Percentiles rank a stretch among this genome's conserved stretches.
Evolutionary conservation across 768 basidiomycete species (phyloP).

Genomic region (Naganishia kalamii): DNA sequence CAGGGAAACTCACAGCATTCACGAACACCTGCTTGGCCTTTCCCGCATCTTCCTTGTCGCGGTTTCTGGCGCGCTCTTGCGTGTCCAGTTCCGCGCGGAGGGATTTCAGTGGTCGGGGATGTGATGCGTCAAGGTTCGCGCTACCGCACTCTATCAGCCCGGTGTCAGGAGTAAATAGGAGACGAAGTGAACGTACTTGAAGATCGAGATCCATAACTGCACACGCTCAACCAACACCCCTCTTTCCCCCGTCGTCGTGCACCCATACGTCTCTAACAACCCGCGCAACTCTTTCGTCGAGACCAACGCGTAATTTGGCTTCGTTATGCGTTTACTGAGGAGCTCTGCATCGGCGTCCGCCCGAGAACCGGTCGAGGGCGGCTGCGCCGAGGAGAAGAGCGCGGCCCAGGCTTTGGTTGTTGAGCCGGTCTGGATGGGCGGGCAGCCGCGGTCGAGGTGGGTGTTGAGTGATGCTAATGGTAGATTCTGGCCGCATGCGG

Average conservation of each 20-base stretch:
- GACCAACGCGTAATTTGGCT: slow-evolving; percentile 41
- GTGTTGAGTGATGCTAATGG: slow-evolving; percentile 54
- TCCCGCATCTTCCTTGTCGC: slow-evolving; percentile 39
- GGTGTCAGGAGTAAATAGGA: not conserved
- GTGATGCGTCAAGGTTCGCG: slow-evolving; percentile 43
- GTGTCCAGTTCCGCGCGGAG: slow-evolving; percentile 33
- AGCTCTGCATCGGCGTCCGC: slow-evolving; percentile 3
- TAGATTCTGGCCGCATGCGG: slow-evolving; percentile 41
- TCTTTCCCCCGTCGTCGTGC: slow-evolving; percentile 39
- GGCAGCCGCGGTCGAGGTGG: slow-evolving; percentile 64
- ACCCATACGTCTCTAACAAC: slow-evolving; percentile 31
- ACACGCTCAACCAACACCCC: slow-evolving; percentile 28
- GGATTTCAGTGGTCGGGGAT: slow-evolving; percentile 36
- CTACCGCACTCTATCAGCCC: not conserved
- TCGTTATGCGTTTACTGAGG: slow-evolving; percentile 35
- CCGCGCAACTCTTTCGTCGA: slow-evolving; percentile 34
- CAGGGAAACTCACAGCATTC: not conserved
- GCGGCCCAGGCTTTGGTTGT: slow-evolving; percentile 37
- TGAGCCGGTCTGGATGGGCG: not conserved
- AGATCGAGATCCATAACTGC: slow-evolving; percentile 44
- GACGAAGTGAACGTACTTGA: slow-evolving; percentile 28
- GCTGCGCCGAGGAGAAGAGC: slow-evolving; percentile 35
- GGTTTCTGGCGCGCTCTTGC: slow-evolving; percentile 28
- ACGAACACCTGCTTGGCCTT: slow-evolving; percentile 21
- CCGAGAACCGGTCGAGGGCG: slow-evolving; percentile 14